phyloP scores from a whole-genome alignment of 805 yeast genomes.

The Kodamaea hsintzibuensis region DNA sequence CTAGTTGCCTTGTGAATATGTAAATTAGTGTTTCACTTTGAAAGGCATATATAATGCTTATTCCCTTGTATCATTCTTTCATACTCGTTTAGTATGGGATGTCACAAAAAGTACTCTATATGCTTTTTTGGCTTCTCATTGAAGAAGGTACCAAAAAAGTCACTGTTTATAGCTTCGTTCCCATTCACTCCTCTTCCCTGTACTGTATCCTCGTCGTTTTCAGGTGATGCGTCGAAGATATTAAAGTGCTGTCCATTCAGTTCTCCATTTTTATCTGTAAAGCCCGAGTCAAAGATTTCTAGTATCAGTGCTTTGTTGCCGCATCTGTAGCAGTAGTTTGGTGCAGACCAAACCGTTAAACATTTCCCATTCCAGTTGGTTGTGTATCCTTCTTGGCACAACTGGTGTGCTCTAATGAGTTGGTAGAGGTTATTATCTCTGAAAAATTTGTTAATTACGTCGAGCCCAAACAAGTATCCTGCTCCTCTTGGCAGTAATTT shows the following conservation, averaged over 20 bases:
- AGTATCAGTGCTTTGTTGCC: conserved; percentile 98
- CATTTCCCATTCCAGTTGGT: conserved; percentile 87
- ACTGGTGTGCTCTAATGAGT: conserved; percentile 90
- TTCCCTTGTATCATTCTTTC: no score
- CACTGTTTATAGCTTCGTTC: conserved; percentile 15
- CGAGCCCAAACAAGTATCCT: conserved; percentile 92
- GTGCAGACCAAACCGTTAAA: conserved; percentile 98
- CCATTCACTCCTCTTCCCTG: conserved; percentile 45
- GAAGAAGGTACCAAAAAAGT: conserved; percentile 29
- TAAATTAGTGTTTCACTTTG: no score
- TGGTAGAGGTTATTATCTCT: conserved; percentile 75
- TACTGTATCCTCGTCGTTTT: conserved; percentile 63
- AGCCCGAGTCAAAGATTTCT: conserved; percentile 63
- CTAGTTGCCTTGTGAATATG: no score
- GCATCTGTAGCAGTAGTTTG: conserved; percentile 95
- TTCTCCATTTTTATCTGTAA: conserved; percentile 22
- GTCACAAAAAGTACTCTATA: conserved; percentile 52
- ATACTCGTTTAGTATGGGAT: no score
- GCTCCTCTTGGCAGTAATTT: conserved; percentile 95
- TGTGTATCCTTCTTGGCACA: conserved; percentile 95
- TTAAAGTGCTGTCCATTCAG: conserved; percentile 71
- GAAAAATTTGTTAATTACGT: conserved; percentile 85
- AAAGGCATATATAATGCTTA: no score
- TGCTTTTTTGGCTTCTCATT: conserved; percentile 33
- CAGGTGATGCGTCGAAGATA: conserved; percentile 97